Conservation (phyloP, 345 rosid species). For the Populus deltoides region DNA sequence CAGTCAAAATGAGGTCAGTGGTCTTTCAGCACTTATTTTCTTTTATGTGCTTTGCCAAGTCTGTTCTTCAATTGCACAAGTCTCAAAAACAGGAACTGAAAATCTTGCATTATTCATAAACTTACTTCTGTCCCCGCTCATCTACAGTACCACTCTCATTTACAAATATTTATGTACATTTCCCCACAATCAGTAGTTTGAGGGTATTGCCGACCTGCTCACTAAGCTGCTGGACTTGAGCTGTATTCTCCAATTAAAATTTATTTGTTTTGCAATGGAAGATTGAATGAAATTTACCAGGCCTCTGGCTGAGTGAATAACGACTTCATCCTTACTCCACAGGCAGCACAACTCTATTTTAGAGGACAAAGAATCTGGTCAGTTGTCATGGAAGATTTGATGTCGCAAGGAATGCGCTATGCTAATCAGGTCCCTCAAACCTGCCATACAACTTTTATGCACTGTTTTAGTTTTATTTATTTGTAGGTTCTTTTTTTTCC, state of each 20-base stretch:
- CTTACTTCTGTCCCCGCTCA: too few relatives aligned
- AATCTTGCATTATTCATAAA: too few relatives aligned
- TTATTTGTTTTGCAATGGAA: not conserved
- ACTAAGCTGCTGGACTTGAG: too few relatives aligned
- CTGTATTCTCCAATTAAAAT: not conserved
- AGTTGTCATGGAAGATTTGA: slow-evolving; percentile 74
- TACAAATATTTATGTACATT: too few relatives aligned
- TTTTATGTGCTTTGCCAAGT: not conserved
- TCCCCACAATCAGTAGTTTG: too few relatives aligned
- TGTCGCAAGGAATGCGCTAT: slow-evolving; percentile 75
- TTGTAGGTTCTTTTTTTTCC: not conserved
- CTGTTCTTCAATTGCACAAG: too few relatives aligned
- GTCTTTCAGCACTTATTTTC: not conserved
- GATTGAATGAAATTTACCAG: not conserved
- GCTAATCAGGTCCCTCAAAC: slow-evolving; percentile 59
- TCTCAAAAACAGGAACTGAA: too few relatives aligned
- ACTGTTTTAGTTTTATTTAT: slow-evolving; percentile 7
- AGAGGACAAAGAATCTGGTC: slow-evolving; percentile 94
- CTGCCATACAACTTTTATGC: not conserved
- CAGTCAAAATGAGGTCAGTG: not conserved
- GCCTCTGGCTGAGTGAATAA: not conserved
- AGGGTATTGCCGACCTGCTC: too few relatives aligned
- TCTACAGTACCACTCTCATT: too few relatives aligned
- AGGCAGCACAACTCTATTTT: slow-evolving; percentile 81
- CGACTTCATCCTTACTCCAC: slow-evolving; percentile 1